Base-by-base conservation (phyloP, 768 basidiomycete genomes). In the Mycena floridula region DNA sequence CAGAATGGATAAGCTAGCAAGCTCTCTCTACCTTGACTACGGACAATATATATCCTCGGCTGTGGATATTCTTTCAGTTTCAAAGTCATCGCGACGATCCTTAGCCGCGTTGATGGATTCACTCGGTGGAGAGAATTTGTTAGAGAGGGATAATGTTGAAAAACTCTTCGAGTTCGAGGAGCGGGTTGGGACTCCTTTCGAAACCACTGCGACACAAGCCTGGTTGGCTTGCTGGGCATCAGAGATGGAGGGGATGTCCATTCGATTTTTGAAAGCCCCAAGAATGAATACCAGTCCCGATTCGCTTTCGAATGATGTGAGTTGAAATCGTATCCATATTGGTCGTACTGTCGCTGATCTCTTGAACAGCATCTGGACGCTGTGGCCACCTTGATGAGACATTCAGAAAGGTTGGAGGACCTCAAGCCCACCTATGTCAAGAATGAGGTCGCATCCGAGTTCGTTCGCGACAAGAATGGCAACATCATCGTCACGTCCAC, bases 191-290 rank as follows among this genome's bases (percentile, higher is more conserved):
- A 46, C 54, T 4, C 6, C 55, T 15, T 12, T 42, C 0, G 15
- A 46, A 6, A 40, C 53, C n/a, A 58, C 61, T 12, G 73, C 70
- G 0, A 44, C 68, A 15, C 65, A 65, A 44, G 72, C 76, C 6
- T 78, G 74, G 76, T 62, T 60, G 1, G 69, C 73, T 6, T 69
- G 60, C 51, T 59, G 59, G 21, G n/a, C n/a, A n/a, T n/a, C n/a
- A n/a, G n/a, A n/a, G n/a, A n/a, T n/a, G n/a, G n/a, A n/a, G n/a
- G n/a, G n/a, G n/a, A n/a, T n/a, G n/a, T 65, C 66, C 8, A 62
- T 61, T 2, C 59, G 52, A 2, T 11, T 64, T 8, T 43, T 53
- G 5, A 1, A 47, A 18, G 62, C 62, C 50, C 38, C 32, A 13
- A 3, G 25, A 24, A 43, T 27, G 21, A 40, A 57, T 3, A 38